Evolutionary conservation across 2,329 filamentous ascomycete species (phyloP).

Genomic region (Penicillium brevicompactum): DNA sequence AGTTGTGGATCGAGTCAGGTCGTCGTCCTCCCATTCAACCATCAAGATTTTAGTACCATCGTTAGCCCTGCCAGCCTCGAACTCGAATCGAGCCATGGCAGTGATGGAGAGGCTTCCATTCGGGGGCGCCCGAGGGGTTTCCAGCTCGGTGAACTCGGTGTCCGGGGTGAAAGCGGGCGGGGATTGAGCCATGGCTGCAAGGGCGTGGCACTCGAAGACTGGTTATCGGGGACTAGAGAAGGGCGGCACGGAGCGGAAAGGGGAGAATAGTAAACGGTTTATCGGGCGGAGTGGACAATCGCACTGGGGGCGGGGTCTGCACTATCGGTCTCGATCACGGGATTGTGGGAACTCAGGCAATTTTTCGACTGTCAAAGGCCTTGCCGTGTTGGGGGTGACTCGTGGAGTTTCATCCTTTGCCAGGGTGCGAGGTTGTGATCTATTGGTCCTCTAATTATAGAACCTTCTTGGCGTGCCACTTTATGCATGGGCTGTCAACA

Average conservation of each 20-base stretch:
- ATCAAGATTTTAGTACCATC: constrained; percentile 90
- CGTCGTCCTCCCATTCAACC: constrained; percentile 81
- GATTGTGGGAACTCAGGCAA: not conserved
- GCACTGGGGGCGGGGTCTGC: not conserved
- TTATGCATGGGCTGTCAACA: not conserved
- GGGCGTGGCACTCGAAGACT: not conserved
- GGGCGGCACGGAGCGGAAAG: not conserved
- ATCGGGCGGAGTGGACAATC: not conserved
- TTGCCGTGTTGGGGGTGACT: not conserved
- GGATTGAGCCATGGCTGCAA: not conserved
- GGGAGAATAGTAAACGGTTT: not conserved
- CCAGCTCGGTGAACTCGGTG: constrained; percentile 33
- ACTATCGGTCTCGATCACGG: not conserved
- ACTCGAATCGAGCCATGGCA: constrained; percentile 83
- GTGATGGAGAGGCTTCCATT: constrained; percentile 45
- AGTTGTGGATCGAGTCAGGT: constrained; percentile 44
- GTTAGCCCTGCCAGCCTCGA: constrained; percentile 73
- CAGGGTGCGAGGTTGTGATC: not conserved
- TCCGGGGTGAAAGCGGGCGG: constrained; percentile 30
- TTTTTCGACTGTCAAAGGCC: not conserved
- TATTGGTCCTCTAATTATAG: constrained; percentile 3
- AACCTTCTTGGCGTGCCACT: not conserved
- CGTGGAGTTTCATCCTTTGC: constrained; percentile 1
- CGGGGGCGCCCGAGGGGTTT: constrained; percentile 32
- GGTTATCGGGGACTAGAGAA: not conserved